These are phyloP conservation scores for Podospora fimiseda DNA, from an alignment of 495 filamentous ascomycete genomes.

Conservation along the genomic window DNA sequence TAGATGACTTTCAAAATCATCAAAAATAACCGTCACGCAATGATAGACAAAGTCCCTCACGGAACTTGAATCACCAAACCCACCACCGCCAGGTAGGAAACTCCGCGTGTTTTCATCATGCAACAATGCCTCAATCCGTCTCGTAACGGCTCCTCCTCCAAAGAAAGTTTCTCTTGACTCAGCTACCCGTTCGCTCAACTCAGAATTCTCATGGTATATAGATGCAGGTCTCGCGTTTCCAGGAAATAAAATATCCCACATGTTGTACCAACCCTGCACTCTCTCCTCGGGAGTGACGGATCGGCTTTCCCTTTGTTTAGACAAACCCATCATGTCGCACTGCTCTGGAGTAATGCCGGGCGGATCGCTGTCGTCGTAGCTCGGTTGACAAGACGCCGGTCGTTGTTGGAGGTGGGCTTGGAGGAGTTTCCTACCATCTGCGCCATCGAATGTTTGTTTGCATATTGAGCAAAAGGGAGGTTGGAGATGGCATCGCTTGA, in stretches of 20 bases:
- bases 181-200: background rate
- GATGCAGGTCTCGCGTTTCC: background rate
- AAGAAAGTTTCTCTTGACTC: background rate
- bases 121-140: background rate
- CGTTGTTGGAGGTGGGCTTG: background rate
- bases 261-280: background rate
- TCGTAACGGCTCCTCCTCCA: background rate
- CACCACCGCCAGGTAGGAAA: too few species aligned
- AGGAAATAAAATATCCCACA: background rate
- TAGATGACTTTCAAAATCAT: background rate
- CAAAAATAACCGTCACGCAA: background rate
- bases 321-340: background rate
- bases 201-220: background rate
- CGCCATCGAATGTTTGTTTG: background rate
- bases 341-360: background rate
- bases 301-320: background rate
- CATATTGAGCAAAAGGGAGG: background rate
- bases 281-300: background rate
- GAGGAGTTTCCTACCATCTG: background rate
- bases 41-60: background rate
- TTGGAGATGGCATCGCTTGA: background rate
- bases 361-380: background rate
- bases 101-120: too few species aligned
- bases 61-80: background rate
- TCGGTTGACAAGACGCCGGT: background rate